Conservation (phyloP, 2,329 filamentous ascomycete species). For the Aureobasidium sp. region DNA sequence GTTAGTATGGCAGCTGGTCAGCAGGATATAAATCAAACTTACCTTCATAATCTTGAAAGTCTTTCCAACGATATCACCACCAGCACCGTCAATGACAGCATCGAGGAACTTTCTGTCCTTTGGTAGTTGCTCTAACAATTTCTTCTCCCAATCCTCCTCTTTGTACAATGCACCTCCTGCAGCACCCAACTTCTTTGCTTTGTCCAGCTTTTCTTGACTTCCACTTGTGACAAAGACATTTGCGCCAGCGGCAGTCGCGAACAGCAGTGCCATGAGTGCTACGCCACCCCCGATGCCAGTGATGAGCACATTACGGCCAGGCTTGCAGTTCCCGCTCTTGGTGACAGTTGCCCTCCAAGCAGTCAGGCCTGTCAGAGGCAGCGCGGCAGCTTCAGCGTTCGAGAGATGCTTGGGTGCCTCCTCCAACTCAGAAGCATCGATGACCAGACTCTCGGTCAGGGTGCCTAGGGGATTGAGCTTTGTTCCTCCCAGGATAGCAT, state of each 20-base stretch:
- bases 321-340: constrained; percentile 58
- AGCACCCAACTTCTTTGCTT: constrained; percentile 64
- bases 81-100: constrained; percentile 82
- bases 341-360: constrained; percentile 78
- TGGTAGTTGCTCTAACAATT: constrained; percentile 54
- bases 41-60: constrained; percentile 59
- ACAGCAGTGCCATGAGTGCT: constrained; percentile 70
- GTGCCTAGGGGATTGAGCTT: constrained; percentile 58
- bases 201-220: constrained; percentile 63
- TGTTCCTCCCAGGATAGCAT: constrained; percentile 62
- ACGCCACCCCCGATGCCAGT: constrained; percentile 93
- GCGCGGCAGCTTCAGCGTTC: constrained; percentile 66
- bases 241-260: constrained; percentile 64
- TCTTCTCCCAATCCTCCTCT: constrained; percentile 70
- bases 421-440: constrained; percentile 66
- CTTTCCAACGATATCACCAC: constrained; percentile 70
- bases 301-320: constrained; percentile 67
- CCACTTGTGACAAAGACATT: constrained; percentile 77
- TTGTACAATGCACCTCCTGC: constrained; percentile 76
- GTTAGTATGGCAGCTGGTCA: neutral
- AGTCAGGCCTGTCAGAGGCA: constrained; percentile 79
- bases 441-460: constrained; percentile 61
- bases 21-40: constrained; percentile 13
- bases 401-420: constrained; percentile 63
- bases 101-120: constrained; percentile 62